Percentiles rank a stretch among this genome's conserved stretches.
Evolutionary conservation across 176 grass and related monocot species (phyloP).

Genomic region (Dendrocalamus sinicus): DNA sequence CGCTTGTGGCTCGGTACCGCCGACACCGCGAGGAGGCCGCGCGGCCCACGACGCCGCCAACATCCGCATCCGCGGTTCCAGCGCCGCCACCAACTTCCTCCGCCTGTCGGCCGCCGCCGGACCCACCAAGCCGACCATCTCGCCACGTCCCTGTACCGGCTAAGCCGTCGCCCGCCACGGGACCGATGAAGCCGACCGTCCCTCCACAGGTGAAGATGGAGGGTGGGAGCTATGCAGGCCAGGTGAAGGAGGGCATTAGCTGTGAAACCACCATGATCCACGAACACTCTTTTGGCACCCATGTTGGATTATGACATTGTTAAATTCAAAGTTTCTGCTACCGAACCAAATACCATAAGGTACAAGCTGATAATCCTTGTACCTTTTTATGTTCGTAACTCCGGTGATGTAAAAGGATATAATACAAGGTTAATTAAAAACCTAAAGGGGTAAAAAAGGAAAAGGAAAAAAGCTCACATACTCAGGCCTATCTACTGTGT

Average conservation of each 20-base stretch:
- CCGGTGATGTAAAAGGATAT: conserved; percentile 42
- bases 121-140: conserved; percentile 21
- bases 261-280: conserved; percentile 7
- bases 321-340: not conserved
- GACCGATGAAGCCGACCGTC: conserved; percentile 23
- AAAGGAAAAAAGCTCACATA: conserved; percentile 39
- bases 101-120: not conserved
- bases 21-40: conserved; percentile 93
- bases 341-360: not conserved
- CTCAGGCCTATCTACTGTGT: conserved; percentile 42
- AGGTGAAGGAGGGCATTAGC: not conserved
- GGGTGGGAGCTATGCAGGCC: not conserved
- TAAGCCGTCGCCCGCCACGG: conserved; percentile 23
- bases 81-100: conserved; percentile 67
- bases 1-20: conserved; percentile 97
- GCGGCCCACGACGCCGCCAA: conserved; percentile 69
- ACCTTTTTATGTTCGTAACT: conserved; percentile 32
- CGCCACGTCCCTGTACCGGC: conserved; percentile 30
- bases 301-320: not conserved
- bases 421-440: conserved; percentile 47
- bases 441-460: conserved; percentile 28
- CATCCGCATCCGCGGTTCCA: conserved; percentile 60
- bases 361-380: conserved; percentile 19
- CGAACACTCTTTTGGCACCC: not conserved
- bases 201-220: conserved; percentile 41